Percentiles rank a stretch among this genome's conserved stretches.
phyloP scores from a whole-genome alignment of 192 early-diverging fungal species.

The Coemansia sp. region DNA sequence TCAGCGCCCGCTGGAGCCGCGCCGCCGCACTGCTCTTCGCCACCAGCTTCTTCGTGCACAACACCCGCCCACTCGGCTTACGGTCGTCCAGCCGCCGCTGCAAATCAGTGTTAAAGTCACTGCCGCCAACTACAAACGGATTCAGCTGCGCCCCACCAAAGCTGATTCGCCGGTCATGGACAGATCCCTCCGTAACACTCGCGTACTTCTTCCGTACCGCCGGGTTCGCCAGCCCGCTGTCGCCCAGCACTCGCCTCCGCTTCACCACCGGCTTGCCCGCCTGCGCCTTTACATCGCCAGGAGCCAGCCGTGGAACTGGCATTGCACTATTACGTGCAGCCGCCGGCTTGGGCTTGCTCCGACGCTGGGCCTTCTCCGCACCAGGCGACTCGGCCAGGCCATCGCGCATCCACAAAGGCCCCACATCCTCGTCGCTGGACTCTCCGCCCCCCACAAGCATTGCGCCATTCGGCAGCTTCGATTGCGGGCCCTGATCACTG shows the following conservation, averaged over 20 bases:
- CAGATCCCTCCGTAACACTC: slow-evolving; percentile 30
- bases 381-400: slow-evolving; percentile 42
- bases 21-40: slow-evolving; percentile 34
- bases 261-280: slow-evolving; percentile 5
- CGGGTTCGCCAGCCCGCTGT: not conserved
- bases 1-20: slow-evolving; percentile 14
- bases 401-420: slow-evolving; percentile 34
- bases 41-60: slow-evolving; percentile 12
- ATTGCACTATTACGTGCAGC: not conserved
- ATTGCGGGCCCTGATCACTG: not conserved
- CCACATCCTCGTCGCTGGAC: slow-evolving; percentile 18
- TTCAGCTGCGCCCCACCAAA: slow-evolving; percentile 29
- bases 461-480: too few relatives aligned
- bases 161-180: slow-evolving; percentile 45
- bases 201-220: not conserved
- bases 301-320: not conserved
- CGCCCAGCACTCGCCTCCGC: slow-evolving; percentile 13
- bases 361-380: slow-evolving; percentile 41
- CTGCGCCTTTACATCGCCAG: not conserved
- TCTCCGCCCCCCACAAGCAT: too few relatives aligned
- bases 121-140: slow-evolving; percentile 37
- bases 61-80: not conserved
- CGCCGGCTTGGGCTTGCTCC: not conserved
- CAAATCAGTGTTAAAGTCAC: slow-evolving; percentile 31
- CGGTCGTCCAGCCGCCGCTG: slow-evolving; percentile 18